phyloP scores from a whole-genome alignment of 331 rosid species.

The Cydonia oblonga region DNA sequence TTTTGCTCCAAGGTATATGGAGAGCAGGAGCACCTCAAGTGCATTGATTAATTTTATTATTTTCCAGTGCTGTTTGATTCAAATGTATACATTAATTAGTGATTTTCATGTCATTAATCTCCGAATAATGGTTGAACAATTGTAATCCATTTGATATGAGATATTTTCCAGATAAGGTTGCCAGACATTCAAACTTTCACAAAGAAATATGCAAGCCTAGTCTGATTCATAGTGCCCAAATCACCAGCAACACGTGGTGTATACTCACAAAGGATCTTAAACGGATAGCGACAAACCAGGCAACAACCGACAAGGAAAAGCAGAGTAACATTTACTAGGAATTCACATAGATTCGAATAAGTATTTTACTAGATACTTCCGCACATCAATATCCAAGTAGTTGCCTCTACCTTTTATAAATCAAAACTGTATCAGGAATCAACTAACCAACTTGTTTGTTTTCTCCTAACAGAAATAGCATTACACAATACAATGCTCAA shows the following conservation, averaged over 20 bases:
- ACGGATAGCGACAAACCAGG: neutral
- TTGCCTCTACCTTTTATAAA: neutral
- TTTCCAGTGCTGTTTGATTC: neutral
- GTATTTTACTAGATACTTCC: neutral
- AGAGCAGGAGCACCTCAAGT: neutral
- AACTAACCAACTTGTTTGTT: neutral
- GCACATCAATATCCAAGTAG: neutral
- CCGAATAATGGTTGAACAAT: neutral
- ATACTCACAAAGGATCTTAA: neutral
- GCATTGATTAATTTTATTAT: neutral
- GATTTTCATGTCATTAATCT: neutral
- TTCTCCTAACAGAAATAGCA: neutral
- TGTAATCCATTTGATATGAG: neutral
- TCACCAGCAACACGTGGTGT: neutral
- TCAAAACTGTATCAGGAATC: neutral
- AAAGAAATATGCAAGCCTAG: neutral
- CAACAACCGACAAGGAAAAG: neutral
- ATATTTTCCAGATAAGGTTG: neutral
- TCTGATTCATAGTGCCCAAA: constrained; percentile 5
- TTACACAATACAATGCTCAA: neutral
- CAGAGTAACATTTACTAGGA: neutral
- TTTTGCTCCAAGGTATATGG: neutral
- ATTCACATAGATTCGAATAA: neutral
- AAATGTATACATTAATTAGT: neutral
- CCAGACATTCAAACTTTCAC: neutral